Percentiles rank a stretch among this genome's conserved stretches.
Evolutionary conservation across 2,329 filamentous ascomycete species (phyloP).

Genomic region (Aureobasidium sp.): DNA sequence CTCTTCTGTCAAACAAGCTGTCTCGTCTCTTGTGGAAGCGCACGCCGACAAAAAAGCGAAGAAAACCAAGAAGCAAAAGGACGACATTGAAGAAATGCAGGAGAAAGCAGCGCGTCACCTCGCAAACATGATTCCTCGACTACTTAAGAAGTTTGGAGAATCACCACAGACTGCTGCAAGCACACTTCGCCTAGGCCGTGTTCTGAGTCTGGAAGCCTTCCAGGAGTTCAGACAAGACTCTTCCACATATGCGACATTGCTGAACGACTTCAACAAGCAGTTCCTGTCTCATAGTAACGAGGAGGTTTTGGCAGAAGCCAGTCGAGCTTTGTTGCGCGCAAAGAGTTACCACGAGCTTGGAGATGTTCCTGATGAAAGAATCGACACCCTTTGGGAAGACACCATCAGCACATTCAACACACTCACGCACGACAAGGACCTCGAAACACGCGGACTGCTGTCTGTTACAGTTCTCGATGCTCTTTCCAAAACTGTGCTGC

Average conservation of each 20-base stretch:
- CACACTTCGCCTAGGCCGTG: constrained; percentile 76
- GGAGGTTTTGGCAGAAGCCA: constrained; percentile 74
- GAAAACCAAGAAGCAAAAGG: constrained; percentile 50
- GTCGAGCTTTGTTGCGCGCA: constrained; percentile 73
- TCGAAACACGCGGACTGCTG: constrained; percentile 64
- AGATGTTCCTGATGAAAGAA: constrained; percentile 72
- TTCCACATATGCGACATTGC: constrained; percentile 65
- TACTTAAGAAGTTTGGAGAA: constrained; percentile 92
- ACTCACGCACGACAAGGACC: constrained; percentile 58
- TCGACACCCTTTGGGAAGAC: constrained; percentile 80
- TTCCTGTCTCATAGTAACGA: constrained; percentile 89
- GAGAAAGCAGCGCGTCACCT: constrained; percentile 73
- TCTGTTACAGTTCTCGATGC: constrained; percentile 56
- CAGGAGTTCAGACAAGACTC: constrained; percentile 82
- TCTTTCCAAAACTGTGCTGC: constrained; percentile 64
- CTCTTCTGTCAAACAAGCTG: constrained; percentile 65
- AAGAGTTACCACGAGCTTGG: constrained; percentile 81
- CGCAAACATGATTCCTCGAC: constrained; percentile 68
- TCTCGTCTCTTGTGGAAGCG: constrained; percentile 59
- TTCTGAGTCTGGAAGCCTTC: constrained; percentile 79
- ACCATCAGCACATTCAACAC: constrained; percentile 63
- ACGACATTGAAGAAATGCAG: constrained; percentile 58
- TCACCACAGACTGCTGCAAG: constrained; percentile 76
- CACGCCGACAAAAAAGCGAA: constrained; percentile 43
- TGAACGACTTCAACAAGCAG: constrained; percentile 90